Base-by-base conservation (phyloP, 495 filamentous ascomycete genomes). In the Hypoxylon fuscum region DNA sequence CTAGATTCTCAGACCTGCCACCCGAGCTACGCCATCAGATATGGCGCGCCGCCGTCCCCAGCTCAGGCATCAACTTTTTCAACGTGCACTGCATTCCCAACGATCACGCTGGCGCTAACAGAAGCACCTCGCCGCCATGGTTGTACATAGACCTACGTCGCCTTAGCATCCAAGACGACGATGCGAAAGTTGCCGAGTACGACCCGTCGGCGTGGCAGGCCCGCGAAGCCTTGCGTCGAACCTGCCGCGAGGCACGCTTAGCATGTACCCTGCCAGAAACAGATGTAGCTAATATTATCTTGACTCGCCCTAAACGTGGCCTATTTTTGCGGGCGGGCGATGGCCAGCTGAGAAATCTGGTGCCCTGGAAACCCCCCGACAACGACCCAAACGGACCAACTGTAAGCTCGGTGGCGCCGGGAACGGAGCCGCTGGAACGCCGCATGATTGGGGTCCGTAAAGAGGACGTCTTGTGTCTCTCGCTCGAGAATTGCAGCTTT, bases 11-110 rank as follows among this genome's bases (percentile, higher is more conserved):
- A 0, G 11, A 56, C 5, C 72, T 77, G 14, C 75, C 75, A 0
- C 55, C 71, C 20, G 75, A 77, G 32, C 49, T 77, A 12, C 68
- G 75, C 2, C 68, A 67, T 20, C 59, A 70, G 10, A 74, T 77
- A 22, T 75, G 69, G 69, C 67, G 46, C 3, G 15, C 38, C 5
- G 69, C 67, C 9, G 31, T 68, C 0, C 67, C 67, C 1, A 34
- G 29, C 1, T 59, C 66, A 5, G 67, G 66, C 25, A 61, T 72
- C 34, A 72, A 72, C 51, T 70, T 72, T 50, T 72, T 72, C 64
- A 72, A 72, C 67, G 52, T 72, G 1, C 69, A 72, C 40, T 54
- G 40, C 43, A 57, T 68, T 46, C 69, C 69, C 15, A 68, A 70
- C 34, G 67, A 72, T 31, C 69, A 72, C 22, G 12, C 0, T 0